Conservation (phyloP, 2,329 filamentous ascomycete genomes). For the Penicillium sp. region DNA sequence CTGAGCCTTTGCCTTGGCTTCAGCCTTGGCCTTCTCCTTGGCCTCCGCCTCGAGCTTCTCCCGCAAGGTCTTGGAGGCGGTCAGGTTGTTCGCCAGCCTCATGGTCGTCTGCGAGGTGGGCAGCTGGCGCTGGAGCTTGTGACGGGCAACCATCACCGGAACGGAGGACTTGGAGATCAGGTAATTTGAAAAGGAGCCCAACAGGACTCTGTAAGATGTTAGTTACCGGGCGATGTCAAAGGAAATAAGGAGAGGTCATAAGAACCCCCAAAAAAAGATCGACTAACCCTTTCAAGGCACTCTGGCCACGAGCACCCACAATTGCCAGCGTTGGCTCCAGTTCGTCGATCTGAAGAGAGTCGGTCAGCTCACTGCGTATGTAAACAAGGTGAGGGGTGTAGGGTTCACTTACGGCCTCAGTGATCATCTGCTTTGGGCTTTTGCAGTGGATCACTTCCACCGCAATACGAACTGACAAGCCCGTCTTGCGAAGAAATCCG, state of each 20-base stretch:
- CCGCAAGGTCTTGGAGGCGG: conserved; percentile 58
- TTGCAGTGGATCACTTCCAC: conserved; percentile 98
- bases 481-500: conserved; percentile 81
- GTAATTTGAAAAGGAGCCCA: conserved; percentile 96
- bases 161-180: conserved; percentile 94
- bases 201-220: conserved; percentile 61
- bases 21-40: conserved; percentile 54
- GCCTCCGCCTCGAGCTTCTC: conserved; percentile 48
- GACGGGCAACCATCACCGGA: conserved; percentile 95
- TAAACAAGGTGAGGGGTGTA: neutral
- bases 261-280: neutral
- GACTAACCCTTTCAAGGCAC: conserved; percentile 81
- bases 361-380: conserved; percentile 1
- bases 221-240: conserved; percentile 1
- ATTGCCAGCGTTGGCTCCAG: conserved; percentile 89
- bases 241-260: neutral
- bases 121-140: conserved; percentile 78
- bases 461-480: conserved; percentile 84
- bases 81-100: conserved; percentile 75
- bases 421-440: conserved; percentile 91
- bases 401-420: conserved; percentile 62
- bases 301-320: conserved; percentile 83
- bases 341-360: conserved; percentile 66
- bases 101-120: conserved; percentile 62
- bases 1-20: neutral